phyloP scores from a whole-genome alignment of 2,329 filamentous ascomycete genomes.

The Stachybotrys echinatus region DNA sequence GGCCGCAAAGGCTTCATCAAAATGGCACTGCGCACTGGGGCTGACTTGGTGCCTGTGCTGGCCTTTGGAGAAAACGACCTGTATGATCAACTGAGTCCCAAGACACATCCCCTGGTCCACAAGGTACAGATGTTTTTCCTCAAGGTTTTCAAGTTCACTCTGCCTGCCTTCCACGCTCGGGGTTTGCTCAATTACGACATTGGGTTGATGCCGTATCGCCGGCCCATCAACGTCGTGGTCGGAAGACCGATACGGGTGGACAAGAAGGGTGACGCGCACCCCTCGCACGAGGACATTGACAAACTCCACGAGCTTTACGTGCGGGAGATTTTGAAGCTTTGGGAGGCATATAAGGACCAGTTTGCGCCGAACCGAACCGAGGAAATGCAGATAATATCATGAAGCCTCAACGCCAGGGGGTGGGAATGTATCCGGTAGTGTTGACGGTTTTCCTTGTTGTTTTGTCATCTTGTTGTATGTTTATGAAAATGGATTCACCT shows the following conservation, averaged over 20 bases:
- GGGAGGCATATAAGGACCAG: slow-evolving; percentile 72
- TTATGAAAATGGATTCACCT: background rate
- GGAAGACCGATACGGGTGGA: slow-evolving; percentile 73
- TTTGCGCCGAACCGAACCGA: slow-evolving; percentile 59
- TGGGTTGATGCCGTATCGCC: slow-evolving; percentile 88
- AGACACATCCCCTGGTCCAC: slow-evolving; percentile 73
- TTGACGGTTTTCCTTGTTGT: background rate
- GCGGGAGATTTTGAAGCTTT: slow-evolving; percentile 65
- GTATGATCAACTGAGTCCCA: slow-evolving; percentile 81
- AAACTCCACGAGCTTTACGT: slow-evolving; percentile 76
- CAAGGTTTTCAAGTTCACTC: slow-evolving; percentile 82
- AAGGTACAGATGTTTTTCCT: slow-evolving; percentile 79
- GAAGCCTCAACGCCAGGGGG: no score
- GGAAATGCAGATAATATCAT: slow-evolving; percentile 65
- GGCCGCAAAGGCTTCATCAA: slow-evolving; percentile 91
- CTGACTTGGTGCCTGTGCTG: slow-evolving; percentile 87
- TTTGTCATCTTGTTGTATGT: no score
- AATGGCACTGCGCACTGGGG: slow-evolving; percentile 85
- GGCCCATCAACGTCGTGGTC: slow-evolving; percentile 83
- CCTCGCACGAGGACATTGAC: slow-evolving; percentile 72
- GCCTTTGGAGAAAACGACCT: slow-evolving; percentile 94
- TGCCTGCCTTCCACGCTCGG: slow-evolving; percentile 83
- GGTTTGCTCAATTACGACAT: slow-evolving; percentile 98
- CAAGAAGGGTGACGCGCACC: slow-evolving; percentile 48
- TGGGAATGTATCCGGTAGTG: background rate